Evolutionary conservation across 2,329 filamentous ascomycete species (phyloP), one percentile per base, ranked within the genome.

Genomic region (Aspergillus unguis): DNA sequence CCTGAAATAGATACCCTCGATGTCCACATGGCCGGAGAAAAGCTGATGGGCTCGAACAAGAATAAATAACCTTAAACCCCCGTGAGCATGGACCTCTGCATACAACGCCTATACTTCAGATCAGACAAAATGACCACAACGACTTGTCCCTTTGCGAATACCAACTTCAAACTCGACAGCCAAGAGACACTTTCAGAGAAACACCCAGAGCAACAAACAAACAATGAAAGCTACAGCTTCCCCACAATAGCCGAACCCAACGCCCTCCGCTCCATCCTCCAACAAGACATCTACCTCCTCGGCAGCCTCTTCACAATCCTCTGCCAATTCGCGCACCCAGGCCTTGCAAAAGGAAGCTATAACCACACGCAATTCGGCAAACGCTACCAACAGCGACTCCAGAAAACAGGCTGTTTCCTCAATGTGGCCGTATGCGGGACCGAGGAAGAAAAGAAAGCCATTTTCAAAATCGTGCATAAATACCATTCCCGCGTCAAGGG

Each of bases 311-410:
- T 54, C 3, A 64, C 64, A 9, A 61, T 65, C 43, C 44, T 65
- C 1, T 62, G 60, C 52, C 64, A 67, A 48, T 63, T 66, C 32
- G 62, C 63, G 1, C 63, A 65, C 28, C 61, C 62, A 9, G 59
- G 44, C 3, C 50, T 67, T 5, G 63, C 58, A 6, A 61, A 65
- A 41, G 64, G 63, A 31, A 60, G 51, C 11, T 59, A 53, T 48
- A 58, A 58, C 27, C 64, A 66, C 42, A 64, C 59, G 31, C 58
- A 57, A 44, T 67, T 66, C 37, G 60, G 61, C 4, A 55, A 52
- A 2, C 56, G 63, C 7, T 63, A 62, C 49, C 43, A 57, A 7
- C 57, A 64, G 25, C 58, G 63, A 2, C 58, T 64, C n/a, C 57
- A 59, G 35, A 64, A 63, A 31, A 67, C 61, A 0, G 52, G 58